phyloP scores from a whole-genome alignment of 352 stramenopile genomes.

The Pythium scleroteichum region DNA sequence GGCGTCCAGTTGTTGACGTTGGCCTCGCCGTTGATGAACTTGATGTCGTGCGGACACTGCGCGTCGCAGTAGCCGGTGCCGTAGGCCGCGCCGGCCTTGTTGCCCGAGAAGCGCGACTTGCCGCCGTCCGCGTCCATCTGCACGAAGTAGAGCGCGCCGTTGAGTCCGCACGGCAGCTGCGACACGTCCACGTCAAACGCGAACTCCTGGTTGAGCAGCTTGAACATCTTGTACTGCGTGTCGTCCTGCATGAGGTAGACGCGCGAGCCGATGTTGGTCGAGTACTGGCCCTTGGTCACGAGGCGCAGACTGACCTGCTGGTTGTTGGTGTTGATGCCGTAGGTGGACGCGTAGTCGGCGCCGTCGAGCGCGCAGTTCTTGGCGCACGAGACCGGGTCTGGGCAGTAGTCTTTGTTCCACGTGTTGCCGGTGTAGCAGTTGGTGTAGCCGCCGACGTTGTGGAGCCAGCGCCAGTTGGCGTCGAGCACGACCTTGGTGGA shows the following conservation, averaged over 20 bases:
- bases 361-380: conserved; percentile 68
- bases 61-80: conserved; percentile 77
- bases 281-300: conserved; percentile 56
- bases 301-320: conserved; percentile 53
- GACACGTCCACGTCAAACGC: conserved; percentile 70
- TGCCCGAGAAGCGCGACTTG: conserved; percentile 40
- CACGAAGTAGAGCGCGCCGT: conserved; percentile 79
- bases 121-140: conserved; percentile 69
- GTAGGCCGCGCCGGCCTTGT: conserved; percentile 59
- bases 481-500: conserved; percentile 65
- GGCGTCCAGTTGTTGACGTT: conserved; percentile 60
- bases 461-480: conserved; percentile 74
- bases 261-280: conserved; percentile 61
- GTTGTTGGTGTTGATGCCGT: conserved; percentile 56
- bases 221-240: conserved; percentile 58
- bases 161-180: conserved; percentile 61
- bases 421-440: conserved; percentile 69
- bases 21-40: conserved; percentile 78
- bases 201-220: conserved; percentile 77
- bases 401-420: conserved; percentile 57
- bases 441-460: conserved; percentile 59
- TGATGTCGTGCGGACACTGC: conserved; percentile 72
- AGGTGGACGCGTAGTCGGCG: conserved; percentile 61
- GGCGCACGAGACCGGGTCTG: conserved; percentile 44
- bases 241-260: conserved; percentile 55